Base-by-base conservation (phyloP, 1,139 yeast species). In the Magnusiomyces fungicola region DNA sequence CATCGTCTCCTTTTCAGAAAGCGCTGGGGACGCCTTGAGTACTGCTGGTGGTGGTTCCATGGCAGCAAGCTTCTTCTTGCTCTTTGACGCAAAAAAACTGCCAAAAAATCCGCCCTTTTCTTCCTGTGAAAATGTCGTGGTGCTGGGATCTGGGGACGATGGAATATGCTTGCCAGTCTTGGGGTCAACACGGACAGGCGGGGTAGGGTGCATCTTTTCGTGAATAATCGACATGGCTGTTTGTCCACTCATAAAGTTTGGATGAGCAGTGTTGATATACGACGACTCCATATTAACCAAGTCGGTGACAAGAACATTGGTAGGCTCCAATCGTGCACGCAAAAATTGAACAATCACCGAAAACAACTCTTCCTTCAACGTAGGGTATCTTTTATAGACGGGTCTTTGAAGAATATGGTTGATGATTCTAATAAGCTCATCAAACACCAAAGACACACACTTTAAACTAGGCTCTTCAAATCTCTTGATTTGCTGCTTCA, bases 21-120 rank as follows among this genome's bases (percentile, higher is more conserved):
- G 83, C 52, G 86, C 81, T 41, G 97, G 97, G 22, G 95, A 81
- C 5, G 98, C 98, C 67, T 90, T 85, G 65, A 92, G 79, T 12
- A 88, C 92, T 38, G 95, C 81, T 42, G 98, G 98, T 46, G 98
- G 98, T 1, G 96, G 90, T 67, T 92, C 98, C 95, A 92, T 87
- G 29, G 90, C 83, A 43, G 94, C 97, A 62, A 90, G 76, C 69
- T 95, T 82, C 78, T 90, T 90, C 71, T 90, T 92, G 69, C 89
- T 90, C 69, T 89, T 88, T 6, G 94, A 80, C 21, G 94, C 80
- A 69, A 92, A 92, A 68, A 92, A 90, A 0, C 96, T 95, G 49
- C 97, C 96, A 66, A 92, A 92, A 71, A 92, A 92, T 1, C 95
- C 94, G 48, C 80, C 79, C 6, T 18, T 18, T n/a, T n/a, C n/a